These are phyloP conservation scores for Cryptomeria japonica DNA, from an alignment of 75 land plant species.

Conservation along the genomic window DNA sequence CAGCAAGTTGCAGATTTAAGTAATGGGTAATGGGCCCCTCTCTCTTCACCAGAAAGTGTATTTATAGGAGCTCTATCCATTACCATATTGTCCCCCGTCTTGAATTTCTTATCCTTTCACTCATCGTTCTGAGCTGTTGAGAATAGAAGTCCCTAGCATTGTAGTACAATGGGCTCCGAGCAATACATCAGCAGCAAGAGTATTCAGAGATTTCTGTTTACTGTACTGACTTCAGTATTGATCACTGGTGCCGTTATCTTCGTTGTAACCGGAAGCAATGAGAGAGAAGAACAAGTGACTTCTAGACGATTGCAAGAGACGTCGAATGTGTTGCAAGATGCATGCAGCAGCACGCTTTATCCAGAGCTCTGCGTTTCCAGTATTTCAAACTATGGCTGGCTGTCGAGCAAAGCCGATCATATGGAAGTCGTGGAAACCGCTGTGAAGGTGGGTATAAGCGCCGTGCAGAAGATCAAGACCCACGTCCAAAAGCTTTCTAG, in stretches of 20 bases:
- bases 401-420: constrained; percentile 24
- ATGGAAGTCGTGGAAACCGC: constrained; percentile 36
- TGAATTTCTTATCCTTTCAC: not conserved
- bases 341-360: constrained; percentile 49
- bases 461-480: constrained; percentile 19
- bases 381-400: constrained; percentile 22
- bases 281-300: too few relatives aligned
- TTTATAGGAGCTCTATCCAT: too few relatives aligned
- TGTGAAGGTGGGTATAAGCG: constrained; percentile 23
- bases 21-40: not conserved
- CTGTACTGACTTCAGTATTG: not conserved
- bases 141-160: too few relatives aligned
- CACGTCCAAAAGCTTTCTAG: constrained; percentile 20
- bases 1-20: too few relatives aligned
- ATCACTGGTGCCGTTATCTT: not conserved
- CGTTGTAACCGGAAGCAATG: not conserved
- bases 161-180: not conserved
- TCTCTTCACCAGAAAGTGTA: too few relatives aligned
- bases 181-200: not conserved
- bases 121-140: too few relatives aligned
- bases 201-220: not conserved
- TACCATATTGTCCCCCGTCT: not conserved
- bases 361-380: constrained; percentile 54
- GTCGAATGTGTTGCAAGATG: not conserved
- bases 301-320: not conserved